These are phyloP conservation scores for Hortiboletus flavorubellus DNA, from an alignment of 768 basidiomycete genomes.

Conservation along the genomic window DNA sequence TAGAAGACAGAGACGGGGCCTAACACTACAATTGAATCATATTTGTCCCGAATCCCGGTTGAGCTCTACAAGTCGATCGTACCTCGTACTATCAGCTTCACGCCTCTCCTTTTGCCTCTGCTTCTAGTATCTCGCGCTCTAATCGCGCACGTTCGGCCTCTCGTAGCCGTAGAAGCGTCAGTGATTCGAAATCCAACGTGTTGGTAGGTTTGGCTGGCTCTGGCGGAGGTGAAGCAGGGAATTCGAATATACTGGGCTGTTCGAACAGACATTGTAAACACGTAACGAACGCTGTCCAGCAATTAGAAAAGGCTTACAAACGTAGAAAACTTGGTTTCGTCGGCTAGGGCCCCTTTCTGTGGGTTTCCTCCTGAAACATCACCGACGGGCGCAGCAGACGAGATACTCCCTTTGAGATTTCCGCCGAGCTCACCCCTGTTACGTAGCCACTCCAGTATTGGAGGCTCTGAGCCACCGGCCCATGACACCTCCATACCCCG, in stretches of 20 bases:
- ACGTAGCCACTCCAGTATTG: conserved; percentile 68
- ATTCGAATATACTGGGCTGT: conserved; percentile 17
- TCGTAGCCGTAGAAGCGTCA: conserved; percentile 76
- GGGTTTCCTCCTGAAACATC: not conserved
- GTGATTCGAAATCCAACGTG: conserved; percentile 70
- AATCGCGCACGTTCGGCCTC: conserved; percentile 77
- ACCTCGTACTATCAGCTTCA: conserved; percentile 9
- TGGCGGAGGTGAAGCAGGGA: conserved; percentile 13
- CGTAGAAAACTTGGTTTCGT: conserved; percentile 46
- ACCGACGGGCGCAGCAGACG: conserved; percentile 1
- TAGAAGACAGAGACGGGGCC: too few relatives aligned
- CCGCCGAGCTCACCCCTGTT: conserved; percentile 61
- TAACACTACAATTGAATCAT: not conserved
- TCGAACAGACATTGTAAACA: conserved; percentile 7
- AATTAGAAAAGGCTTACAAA: conserved; percentile 6
- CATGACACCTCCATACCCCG: conserved; percentile 69
- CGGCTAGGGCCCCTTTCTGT: not conserved
- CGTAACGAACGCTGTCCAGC: not conserved
- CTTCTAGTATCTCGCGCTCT: conserved; percentile 72
- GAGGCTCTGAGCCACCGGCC: conserved; percentile 71
- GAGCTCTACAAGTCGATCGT: conserved; percentile 9
- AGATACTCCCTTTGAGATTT: not conserved
- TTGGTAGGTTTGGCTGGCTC: conserved; percentile 27
- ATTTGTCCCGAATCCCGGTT: not conserved
- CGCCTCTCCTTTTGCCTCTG: conserved; percentile 44